Evolutionary conservation across 352 stramenopile genomes (phyloP).

Genomic region (Phytophthora hibernalis): DNA sequence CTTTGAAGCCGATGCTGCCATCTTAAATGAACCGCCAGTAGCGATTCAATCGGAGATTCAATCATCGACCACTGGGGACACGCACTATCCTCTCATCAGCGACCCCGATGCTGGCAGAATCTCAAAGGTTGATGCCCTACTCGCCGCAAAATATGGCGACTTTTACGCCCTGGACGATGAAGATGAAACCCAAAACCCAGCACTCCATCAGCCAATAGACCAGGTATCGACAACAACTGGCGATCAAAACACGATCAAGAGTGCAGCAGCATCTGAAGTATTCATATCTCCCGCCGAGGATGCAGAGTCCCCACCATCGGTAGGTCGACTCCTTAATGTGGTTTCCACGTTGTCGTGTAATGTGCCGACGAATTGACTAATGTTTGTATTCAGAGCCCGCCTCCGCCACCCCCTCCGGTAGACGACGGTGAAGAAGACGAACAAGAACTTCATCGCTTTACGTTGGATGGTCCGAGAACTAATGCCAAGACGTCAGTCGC

Average conservation of each 20-base stretch:
- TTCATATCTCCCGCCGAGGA: neutral
- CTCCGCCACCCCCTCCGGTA: slow-evolving; percentile 55
- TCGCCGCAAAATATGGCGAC: slow-evolving; percentile 42
- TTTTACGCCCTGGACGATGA: slow-evolving; percentile 34
- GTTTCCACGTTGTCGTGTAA: neutral
- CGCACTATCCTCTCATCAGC: neutral
- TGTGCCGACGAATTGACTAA: neutral
- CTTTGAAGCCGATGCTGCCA: slow-evolving; percentile 42
- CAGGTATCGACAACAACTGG: neutral
- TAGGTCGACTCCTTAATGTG: slow-evolving; percentile 13
- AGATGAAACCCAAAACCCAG: slow-evolving; percentile 5
- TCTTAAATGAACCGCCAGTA: neutral
- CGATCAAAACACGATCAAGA: neutral
- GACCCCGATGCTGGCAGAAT: slow-evolving; percentile 2
- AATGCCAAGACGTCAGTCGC: neutral
- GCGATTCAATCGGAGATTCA: neutral
- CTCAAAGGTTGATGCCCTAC: slow-evolving; percentile 32
- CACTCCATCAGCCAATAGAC: slow-evolving; percentile 1
- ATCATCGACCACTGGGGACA: slow-evolving; percentile 11
- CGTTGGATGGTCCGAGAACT: slow-evolving; percentile 17
- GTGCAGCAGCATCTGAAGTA: neutral
- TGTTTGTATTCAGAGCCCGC: slow-evolving; percentile 44
- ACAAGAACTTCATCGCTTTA: slow-evolving; percentile 38
- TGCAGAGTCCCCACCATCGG: slow-evolving; percentile 26
- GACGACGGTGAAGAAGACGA: slow-evolving; percentile 55